Evolutionary conservation across 192 early-diverging fungal species (phyloP).

Genomic region (Allomyces macrogynus): DNA sequence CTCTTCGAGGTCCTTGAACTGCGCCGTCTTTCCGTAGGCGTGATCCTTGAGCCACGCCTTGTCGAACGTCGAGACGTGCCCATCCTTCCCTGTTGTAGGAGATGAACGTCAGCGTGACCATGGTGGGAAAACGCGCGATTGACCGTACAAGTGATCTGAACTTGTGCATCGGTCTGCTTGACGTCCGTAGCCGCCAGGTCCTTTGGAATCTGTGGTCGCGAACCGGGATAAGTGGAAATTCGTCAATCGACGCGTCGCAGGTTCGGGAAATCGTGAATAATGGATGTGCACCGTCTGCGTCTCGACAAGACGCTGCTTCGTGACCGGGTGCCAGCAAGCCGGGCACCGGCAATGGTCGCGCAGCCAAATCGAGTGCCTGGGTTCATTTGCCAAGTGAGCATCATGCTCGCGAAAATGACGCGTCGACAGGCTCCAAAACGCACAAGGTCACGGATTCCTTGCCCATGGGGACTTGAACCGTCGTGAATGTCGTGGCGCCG

Average conservation of each 20-base stretch:
- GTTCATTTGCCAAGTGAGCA: too few relatives aligned
- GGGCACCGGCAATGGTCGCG: constrained; percentile 65
- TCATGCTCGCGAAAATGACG: too few relatives aligned
- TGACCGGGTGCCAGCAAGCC: constrained; percentile 50
- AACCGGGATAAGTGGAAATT: background rate
- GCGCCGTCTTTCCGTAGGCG: constrained; percentile 2
- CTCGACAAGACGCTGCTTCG: constrained; percentile 54
- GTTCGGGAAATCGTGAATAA: background rate
- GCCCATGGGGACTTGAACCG: too few relatives aligned
- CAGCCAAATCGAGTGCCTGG: constrained; percentile 55
- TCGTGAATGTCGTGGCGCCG: too few relatives aligned
- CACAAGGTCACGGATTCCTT: too few relatives aligned
- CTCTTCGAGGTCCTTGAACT: constrained; percentile 10
- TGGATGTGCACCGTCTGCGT: constrained; percentile 28
- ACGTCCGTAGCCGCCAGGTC: constrained; percentile 26
- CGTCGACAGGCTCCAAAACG: too few relatives aligned
- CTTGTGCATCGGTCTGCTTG: constrained; percentile 12
- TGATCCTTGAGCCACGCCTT: constrained; percentile 1
- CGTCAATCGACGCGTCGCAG: background rate
- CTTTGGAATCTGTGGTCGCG: constrained; percentile 21
- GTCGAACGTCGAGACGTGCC: background rate
- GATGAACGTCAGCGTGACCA: background rate
- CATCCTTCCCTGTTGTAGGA: background rate
- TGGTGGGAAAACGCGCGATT: background rate
- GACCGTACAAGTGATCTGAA: constrained; percentile 22